Evolutionary conservation across 106 monocot species (phyloP), one percentile per base, ranked within the genome.

Genomic region (Phalaenopsis aphrodite): DNA sequence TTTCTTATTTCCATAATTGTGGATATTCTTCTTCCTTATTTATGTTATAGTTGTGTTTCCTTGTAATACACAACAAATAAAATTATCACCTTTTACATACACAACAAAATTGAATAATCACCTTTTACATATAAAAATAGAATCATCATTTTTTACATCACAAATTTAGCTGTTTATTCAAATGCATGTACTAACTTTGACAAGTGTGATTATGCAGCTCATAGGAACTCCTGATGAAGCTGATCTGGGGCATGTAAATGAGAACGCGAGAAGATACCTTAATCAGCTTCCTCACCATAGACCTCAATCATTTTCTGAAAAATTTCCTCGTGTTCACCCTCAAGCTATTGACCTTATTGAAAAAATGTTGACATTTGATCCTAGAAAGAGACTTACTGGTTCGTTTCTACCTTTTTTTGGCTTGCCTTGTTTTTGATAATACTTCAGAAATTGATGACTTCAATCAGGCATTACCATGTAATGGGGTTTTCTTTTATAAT

Each of bases 361-460:
- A 78, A 94, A 81, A 85, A 97, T 97, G 97, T 78, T 97, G 77
- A 90, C 92, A 36, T 97, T 97, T 92, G 97, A 97, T 85, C 94
- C 97, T 55, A 86, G 97, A 79, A 79, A 80, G 76, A 92, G 97
- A 81, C 94, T 97, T 75, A 94, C 97, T 19, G 97, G 97, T 97
- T 19, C 78, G 87, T 77, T 15, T 74, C 38, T 41, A 41, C 74
- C 74, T 43, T 3, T 43, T 69, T 58, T 69, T 12, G 23, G 24
- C 14, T 69, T 69, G 39, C 69, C 38, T 69, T 19, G 6, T 10
- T 12, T 65, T 38, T 38, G 38, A 69, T n/a, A 8, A 61, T 61
- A 21, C 21, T 61, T 8, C 21, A 61, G 21, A 18, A n/a, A 8
- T 61, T 61, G 61, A 5, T 61, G 61, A 21, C 61, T n/a, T n/a